Base-by-base conservation (phyloP, 1,284 basidiomycete genomes). In the Kwoniella shivajii region DNA sequence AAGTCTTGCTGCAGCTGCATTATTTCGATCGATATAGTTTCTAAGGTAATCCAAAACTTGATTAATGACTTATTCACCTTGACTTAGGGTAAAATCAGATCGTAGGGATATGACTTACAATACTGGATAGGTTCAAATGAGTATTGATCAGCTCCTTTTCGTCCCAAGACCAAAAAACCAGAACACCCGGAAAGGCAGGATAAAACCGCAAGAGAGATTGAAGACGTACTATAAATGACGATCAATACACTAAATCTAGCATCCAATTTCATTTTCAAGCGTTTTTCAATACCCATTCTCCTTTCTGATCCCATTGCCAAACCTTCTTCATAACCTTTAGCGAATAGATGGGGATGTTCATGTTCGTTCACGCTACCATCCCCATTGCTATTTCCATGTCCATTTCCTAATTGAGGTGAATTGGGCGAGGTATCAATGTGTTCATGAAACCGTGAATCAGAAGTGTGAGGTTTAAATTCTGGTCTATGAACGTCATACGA, bases 201-300 rank as follows among this genome's bases (percentile, higher is more conserved):
- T 5, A 26, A 9, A 24, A 4, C 10, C 29, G 6, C 26, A n/a
- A 16, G 4, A 30, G 26, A 45, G 13, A 6, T 9, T n/a, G 30
- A 34, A n/a, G n/a, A 66, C 57, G 50, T 47, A 69, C 66, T 59
- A 33, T 59, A 59, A 20, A 59, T 59, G 16, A 59, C 26, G 16
- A 59, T 41, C 22, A 76, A 49, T 39, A 71, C 69, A 20, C 60
- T 65, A 49, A 76, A 73, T 26, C 74, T 65, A 6, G 57, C 45
- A 49, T 78, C 77, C 36, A 78, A 60, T 61, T 77, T 77, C 41
- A 65, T 39, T 42, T 74, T 61, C 37, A 78, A 63, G 46, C 62
- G 66, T 64, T 71, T 73, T 61, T 78, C 77, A 6, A 74, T 39
- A 29, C 37, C 31, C n/a, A 26, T 54, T 22, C 57, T 44, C 27